These are phyloP conservation scores for Nothophaeocryptopus gaeumannii DNA, from an alignment of 2,329 filamentous ascomycete species.

Conservation along the genomic window DNA sequence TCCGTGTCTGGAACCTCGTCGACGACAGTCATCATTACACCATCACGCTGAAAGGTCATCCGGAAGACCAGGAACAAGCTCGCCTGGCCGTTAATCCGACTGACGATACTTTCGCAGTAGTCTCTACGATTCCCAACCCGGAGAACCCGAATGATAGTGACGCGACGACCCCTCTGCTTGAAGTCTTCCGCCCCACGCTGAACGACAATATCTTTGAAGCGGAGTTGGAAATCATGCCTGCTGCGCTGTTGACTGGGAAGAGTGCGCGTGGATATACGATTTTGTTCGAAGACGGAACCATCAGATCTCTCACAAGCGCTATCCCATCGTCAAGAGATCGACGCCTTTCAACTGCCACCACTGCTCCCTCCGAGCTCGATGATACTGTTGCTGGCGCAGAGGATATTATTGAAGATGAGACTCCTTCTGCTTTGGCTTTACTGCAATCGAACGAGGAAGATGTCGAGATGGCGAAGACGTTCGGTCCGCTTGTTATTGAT, in stretches of 20 bases:
- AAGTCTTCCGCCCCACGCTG: conserved; percentile 63
- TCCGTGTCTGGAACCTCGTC: conserved; percentile 82
- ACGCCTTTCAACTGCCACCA: conserved; percentile 5
- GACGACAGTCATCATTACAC: conserved; percentile 70
- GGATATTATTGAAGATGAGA: conserved; percentile 4
- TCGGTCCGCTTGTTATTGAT: conserved; percentile 16
- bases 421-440: conserved; percentile 7
- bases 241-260: conserved; percentile 63
- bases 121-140: conserved; percentile 7
- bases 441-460: conserved; percentile 13
- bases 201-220: conserved; percentile 52
- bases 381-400: not conserved
- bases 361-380: conserved; percentile 1
- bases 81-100: conserved; percentile 66
- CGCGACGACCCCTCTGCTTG: conserved; percentile 34
- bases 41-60: conserved; percentile 51
- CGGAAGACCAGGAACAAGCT: conserved; percentile 23
- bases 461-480: conserved; percentile 12
- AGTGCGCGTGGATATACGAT: conserved; percentile 69
- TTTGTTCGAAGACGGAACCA: conserved; percentile 71
- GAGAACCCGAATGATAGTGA: conserved; percentile 3
- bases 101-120: conserved; percentile 44
- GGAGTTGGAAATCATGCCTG: conserved; percentile 48
- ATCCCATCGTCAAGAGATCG: conserved; percentile 4
- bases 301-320: conserved; percentile 49